Percentiles rank a stretch among this genome's conserved stretches.
Conservation (phyloP, 805 yeast genomes). For the Saturnispora dispora region DNA sequence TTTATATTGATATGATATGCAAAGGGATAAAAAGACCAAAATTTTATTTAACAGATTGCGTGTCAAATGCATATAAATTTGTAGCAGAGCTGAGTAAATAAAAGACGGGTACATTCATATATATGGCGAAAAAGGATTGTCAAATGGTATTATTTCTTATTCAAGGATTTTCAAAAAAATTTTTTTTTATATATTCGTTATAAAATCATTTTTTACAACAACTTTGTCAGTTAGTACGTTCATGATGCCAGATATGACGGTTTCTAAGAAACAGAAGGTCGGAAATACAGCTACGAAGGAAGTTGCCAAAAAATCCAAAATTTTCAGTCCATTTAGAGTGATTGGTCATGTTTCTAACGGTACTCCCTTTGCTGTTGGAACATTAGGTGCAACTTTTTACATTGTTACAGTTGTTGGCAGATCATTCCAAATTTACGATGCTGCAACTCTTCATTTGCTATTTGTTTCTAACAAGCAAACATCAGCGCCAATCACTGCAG, state of each 20-base stretch:
- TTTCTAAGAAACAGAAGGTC: conserved; percentile 9
- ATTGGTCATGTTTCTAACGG: conserved; percentile 86
- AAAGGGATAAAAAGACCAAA: too few species aligned
- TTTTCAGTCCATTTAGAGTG: conserved; percentile 79
- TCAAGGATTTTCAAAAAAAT: not conserved
- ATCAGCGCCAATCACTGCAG: conserved; percentile 53
- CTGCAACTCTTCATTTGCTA: conserved; percentile 69
- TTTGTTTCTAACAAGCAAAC: conserved; percentile 83
- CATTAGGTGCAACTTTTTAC: conserved; percentile 80
- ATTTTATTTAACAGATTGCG: too few species aligned
- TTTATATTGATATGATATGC: too few species aligned
- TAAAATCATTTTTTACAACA: too few species aligned
- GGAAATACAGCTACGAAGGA: not conserved
- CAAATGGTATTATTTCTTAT: not conserved
- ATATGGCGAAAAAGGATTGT: too few species aligned
- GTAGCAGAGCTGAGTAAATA: too few species aligned
- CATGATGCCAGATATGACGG: conserved; percentile 3
- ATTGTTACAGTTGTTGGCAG: conserved; percentile 85
- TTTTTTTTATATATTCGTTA: too few species aligned
- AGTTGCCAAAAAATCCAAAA: conserved; percentile 35
- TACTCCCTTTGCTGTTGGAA: conserved; percentile 79
- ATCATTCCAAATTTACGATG: conserved; percentile 89
- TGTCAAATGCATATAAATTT: too few species aligned
- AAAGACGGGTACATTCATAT: too few species aligned
- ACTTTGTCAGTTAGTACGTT: not conserved